Conservation (phyloP, 768 basidiomycete species). For the Termitomyces sp. region DNA sequence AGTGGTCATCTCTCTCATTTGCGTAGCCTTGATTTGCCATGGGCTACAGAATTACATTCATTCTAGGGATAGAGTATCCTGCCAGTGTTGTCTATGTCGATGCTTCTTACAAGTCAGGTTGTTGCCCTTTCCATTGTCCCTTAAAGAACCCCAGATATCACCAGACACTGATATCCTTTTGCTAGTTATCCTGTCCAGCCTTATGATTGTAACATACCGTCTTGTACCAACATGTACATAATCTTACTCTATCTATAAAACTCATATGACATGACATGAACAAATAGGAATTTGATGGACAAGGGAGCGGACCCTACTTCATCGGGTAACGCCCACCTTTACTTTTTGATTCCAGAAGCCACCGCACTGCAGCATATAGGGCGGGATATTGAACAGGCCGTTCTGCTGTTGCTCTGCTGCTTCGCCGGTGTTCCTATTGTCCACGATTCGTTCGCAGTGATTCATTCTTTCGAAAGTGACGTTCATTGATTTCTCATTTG, state of each 20-base stretch:
- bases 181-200: background rate
- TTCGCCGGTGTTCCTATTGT: background rate
- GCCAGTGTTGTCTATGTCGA: conserved; percentile 7
- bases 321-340: background rate
- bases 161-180: background rate
- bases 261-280: background rate
- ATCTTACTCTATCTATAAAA: background rate
- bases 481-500: conserved; percentile 8
- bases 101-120: conserved; percentile 10
- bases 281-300: conserved; percentile 6
- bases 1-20: conserved; percentile 29
- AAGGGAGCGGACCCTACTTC: background rate
- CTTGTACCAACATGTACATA: background rate
- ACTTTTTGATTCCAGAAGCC: background rate
- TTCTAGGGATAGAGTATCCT: conserved; percentile 29
- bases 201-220: background rate
- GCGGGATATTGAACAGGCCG: background rate
- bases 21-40: conserved; percentile 28
- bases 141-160: background rate
- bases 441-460: conserved; percentile 6
- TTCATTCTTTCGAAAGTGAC: conserved; percentile 8
- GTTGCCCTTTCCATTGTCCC: conserved; percentile 12
- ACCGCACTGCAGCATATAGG: background rate
- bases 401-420: background rate
- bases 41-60: conserved; percentile 34